Percentiles rank a stretch among this genome's conserved stretches.
Evolutionary conservation across 73 alveolate genomes (phyloP).

Genomic region (Paramecium caudatum): DNA sequence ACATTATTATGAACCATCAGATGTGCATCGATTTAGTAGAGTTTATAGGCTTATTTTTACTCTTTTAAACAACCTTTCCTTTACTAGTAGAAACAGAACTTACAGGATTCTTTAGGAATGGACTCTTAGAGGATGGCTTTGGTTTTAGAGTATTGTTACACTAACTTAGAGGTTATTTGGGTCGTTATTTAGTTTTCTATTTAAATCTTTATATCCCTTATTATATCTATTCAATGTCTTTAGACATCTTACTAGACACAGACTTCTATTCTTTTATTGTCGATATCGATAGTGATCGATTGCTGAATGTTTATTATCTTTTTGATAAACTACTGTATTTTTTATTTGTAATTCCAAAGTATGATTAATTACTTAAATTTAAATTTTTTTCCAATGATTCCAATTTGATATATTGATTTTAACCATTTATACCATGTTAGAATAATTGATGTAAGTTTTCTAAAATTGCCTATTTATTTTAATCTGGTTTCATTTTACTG

Average conservation of each 20-base stretch:
- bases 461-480: neutral
- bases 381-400: slow-evolving; percentile 49
- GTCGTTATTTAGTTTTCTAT: neutral
- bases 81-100: neutral
- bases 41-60: neutral
- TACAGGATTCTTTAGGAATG: neutral
- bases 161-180: neutral
- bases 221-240: slow-evolving; percentile 9
- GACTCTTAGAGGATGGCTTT: neutral
- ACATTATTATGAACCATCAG: neutral
- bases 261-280: slow-evolving; percentile 27
- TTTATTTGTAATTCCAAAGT: neutral
- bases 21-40: neutral
- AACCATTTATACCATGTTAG: neutral
- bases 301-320: neutral
- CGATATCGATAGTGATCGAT: slow-evolving; percentile 13
- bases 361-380: neutral
- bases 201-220: neutral
- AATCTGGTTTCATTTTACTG: slow-evolving; percentile 14
- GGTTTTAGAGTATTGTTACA: neutral
- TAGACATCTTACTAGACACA: neutral
- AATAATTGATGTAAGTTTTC: slow-evolving; percentile 36
- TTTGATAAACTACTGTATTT: neutral
- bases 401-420: slow-evolving; percentile 38
- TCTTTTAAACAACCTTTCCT: neutral